Evolutionary conservation across 768 basidiomycete genomes (phyloP).

Genomic region (Termitomyces sp.): DNA sequence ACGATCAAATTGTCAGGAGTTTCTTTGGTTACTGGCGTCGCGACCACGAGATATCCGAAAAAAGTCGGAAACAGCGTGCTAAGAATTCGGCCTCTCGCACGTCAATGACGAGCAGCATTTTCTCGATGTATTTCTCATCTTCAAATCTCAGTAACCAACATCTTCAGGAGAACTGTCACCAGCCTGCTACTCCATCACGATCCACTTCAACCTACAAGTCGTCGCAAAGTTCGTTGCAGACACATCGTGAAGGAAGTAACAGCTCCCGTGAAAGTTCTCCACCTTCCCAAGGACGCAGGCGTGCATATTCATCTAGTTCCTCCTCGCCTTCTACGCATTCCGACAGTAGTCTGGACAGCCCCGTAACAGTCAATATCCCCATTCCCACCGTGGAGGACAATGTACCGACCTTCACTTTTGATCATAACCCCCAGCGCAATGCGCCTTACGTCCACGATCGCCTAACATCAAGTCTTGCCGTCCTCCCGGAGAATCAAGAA

Average conservation of each 20-base stretch:
- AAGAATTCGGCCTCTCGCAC: constrained; percentile 25
- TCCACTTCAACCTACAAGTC: constrained; percentile 12
- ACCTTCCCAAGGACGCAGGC: constrained; percentile 21
- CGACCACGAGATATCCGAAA: constrained; percentile 58
- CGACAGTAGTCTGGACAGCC: constrained; percentile 29
- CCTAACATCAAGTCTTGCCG: constrained; percentile 32
- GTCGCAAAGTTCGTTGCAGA: neutral
- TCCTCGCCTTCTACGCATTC: constrained; percentile 35
- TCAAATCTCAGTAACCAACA: constrained; percentile 22
- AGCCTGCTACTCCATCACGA: constrained; percentile 12
- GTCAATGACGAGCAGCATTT: constrained; percentile 50
- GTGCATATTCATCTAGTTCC: constrained; percentile 35
- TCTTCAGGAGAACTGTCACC: constrained; percentile 13
- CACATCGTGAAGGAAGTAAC: constrained; percentile 13
- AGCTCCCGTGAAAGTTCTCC: constrained; percentile 17
- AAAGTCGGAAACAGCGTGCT: constrained; percentile 25
- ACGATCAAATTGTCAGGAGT: constrained; percentile 53
- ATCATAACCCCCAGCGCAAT: constrained; percentile 34
- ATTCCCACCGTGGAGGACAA: constrained; percentile 34
- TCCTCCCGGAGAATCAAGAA: constrained; percentile 50
- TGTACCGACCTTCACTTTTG: constrained; percentile 31
- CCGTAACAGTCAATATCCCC: constrained; percentile 18
- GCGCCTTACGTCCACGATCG: constrained; percentile 20
- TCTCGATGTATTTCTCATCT: constrained; percentile 57
- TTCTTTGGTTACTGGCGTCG: constrained; percentile 79